Conservation (phyloP, 805 yeast species). For the Metschnikowia corniflorae region DNA sequence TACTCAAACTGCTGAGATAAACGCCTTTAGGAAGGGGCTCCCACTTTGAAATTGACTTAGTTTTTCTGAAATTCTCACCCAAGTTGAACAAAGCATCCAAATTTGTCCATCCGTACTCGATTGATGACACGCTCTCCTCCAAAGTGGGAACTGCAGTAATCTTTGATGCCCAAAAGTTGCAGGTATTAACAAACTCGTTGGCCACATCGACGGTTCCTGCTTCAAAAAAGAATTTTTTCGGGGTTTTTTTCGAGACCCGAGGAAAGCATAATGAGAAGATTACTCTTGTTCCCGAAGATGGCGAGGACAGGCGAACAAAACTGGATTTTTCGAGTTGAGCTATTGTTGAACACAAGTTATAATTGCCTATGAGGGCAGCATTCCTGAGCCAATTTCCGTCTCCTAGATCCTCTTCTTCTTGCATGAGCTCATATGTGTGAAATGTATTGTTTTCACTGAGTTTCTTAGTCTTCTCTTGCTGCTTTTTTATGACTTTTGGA, state of each 20-base stretch:
- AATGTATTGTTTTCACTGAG: conserved; percentile 21
- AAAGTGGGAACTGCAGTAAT: conserved; percentile 72
- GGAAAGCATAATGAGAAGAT: conserved; percentile 60
- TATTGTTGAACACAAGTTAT: conserved; percentile 49
- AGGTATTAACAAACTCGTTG: conserved; percentile 63
- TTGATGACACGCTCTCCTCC: conserved; percentile 67
- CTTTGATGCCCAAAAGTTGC: conserved; percentile 90
- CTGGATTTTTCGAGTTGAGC: conserved; percentile 36
- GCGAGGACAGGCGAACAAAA: conserved; percentile 7
- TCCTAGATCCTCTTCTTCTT: conserved; percentile 37
- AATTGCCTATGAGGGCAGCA: conserved; percentile 54
- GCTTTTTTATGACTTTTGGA: conserved; percentile 40
- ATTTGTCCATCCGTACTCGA: conserved; percentile 79
- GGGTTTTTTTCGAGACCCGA: conserved; percentile 29
- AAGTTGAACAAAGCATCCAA: conserved; percentile 29
- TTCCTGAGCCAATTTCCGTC: conserved; percentile 70
- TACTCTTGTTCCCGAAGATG: conserved; percentile 19
- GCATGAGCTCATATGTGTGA: conserved; percentile 16
- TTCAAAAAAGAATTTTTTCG: conserved; percentile 53
- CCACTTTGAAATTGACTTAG: conserved; percentile 42
- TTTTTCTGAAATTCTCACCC: conserved; percentile 28
- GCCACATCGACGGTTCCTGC: conserved; percentile 69
- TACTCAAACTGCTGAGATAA: conserved; percentile 37
- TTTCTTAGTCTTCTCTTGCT: conserved; percentile 29
- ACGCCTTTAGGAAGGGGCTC: conserved; percentile 39